Evolutionary conservation across 176 grass and related monocot species (phyloP).

Genomic region (Oryza nivara): DNA sequence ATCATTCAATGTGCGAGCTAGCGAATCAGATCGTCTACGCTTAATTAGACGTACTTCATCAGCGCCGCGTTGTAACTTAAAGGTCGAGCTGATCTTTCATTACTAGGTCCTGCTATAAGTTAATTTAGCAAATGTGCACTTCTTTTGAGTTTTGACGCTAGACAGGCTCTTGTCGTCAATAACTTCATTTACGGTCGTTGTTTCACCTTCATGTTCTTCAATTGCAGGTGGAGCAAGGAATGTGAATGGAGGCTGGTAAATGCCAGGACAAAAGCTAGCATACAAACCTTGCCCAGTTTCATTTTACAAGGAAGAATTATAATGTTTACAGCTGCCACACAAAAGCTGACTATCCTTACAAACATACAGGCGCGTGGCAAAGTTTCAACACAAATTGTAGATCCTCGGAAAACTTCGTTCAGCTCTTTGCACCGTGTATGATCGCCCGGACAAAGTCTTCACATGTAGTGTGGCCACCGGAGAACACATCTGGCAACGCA

Average conservation of each 20-base stretch:
- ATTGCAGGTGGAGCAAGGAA: neutral
- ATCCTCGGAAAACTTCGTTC: neutral
- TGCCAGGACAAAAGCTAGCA: neutral
- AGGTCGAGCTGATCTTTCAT: no score
- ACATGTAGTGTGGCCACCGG: slow-evolving; percentile 56
- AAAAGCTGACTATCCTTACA: slow-evolving; percentile 34
- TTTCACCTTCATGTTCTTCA: neutral
- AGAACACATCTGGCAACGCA: slow-evolving; percentile 62
- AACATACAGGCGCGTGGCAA: slow-evolving; percentile 28
- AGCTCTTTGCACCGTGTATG: slow-evolving; percentile 52
- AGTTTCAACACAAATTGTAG: neutral
- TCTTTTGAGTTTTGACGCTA: no score
- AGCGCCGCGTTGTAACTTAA: no score
- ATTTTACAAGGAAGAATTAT: slow-evolving; percentile 12
- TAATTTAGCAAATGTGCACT: no score
- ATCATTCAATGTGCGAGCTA: no score
- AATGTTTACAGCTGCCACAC: slow-evolving; percentile 33
- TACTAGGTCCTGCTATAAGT: no score
- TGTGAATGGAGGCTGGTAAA: neutral
- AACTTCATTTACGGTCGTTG: neutral
- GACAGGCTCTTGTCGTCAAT: no score
- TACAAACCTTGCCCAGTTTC: slow-evolving; percentile 1
- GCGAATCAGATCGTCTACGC: no score
- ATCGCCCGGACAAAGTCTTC: slow-evolving; percentile 79
- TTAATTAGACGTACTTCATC: no score